Evolutionary conservation across 2,329 filamentous ascomycete species (phyloP).

Genomic region (Xylaria arbuscula): DNA sequence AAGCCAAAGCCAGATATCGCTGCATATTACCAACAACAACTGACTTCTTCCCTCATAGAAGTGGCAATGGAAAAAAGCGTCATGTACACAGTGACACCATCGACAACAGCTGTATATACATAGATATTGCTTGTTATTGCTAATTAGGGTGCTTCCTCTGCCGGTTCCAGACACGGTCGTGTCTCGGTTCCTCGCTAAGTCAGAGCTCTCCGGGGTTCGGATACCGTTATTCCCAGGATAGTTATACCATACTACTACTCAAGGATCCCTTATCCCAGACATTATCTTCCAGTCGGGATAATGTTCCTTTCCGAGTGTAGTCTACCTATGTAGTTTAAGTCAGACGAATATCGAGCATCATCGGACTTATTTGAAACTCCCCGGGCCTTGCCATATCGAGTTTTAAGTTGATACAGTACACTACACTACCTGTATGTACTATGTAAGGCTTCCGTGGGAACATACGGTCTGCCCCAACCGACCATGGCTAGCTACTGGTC

Average conservation of each 20-base stretch:
- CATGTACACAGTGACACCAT: not conserved
- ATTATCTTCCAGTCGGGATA: slow-evolving; percentile 19
- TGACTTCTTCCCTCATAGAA: not conserved
- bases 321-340: not conserved
- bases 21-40: slow-evolving; percentile 1
- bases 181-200: slow-evolving; percentile 13
- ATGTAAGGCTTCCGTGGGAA: slow-evolving; percentile 17
- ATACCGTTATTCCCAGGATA: slow-evolving; percentile 22
- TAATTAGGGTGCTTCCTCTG: slow-evolving; percentile 7
- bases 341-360: slow-evolving; percentile 19
- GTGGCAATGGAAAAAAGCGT: not conserved
- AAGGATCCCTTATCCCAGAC: slow-evolving; percentile 15
- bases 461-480: slow-evolving; percentile 28
- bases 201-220: slow-evolving; percentile 15
- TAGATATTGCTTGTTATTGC: not conserved
- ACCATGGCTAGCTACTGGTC: slow-evolving; percentile 10
- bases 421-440: no score
- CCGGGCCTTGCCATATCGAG: slow-evolving; percentile 17
- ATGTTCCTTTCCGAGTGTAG: slow-evolving; percentile 10
- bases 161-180: slow-evolving; percentile 8
- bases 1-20: slow-evolving; percentile 7
- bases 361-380: slow-evolving; percentile 30
- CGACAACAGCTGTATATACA: not conserved
- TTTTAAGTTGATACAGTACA: slow-evolving; percentile 21
- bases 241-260: not conserved